Conservation (phyloP, 2,329 filamentous ascomycete species). For the Cercospora sp. region DNA sequence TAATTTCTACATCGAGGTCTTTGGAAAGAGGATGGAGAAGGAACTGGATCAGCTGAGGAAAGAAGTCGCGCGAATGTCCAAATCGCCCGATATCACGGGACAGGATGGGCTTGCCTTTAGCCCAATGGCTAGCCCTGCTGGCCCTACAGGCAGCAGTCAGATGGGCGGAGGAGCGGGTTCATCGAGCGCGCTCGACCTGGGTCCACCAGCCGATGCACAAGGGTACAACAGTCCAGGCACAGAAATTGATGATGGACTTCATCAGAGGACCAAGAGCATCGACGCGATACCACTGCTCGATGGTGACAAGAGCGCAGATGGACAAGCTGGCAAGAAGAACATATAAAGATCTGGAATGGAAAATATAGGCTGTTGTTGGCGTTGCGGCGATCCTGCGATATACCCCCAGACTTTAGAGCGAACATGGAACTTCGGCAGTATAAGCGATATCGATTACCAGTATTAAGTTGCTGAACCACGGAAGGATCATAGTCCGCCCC, state of each 20-base stretch:
- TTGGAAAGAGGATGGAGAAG: constrained; percentile 94
- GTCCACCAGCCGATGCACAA: constrained; percentile 30
- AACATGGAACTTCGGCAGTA: constrained; percentile 3
- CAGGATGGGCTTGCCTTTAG: constrained; percentile 27
- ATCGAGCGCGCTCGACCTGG: constrained; percentile 36
- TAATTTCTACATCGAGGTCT: constrained; percentile 97
- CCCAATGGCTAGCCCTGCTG: constrained; percentile 33
- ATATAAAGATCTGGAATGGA: background rate
- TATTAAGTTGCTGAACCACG: background rate
- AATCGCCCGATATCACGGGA: constrained; percentile 35
- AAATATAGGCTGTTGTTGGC: background rate
- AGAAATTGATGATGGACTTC: constrained; percentile 9
- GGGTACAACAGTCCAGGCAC: constrained; percentile 11
- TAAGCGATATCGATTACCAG: background rate
- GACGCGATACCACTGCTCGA: constrained; percentile 12
- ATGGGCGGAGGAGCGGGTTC: constrained; percentile 17
- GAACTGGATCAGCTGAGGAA: constrained; percentile 86
- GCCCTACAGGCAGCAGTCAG: constrained; percentile 23
- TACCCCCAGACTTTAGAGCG: background rate
- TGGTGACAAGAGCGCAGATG: background rate
- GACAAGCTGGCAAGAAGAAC: constrained; percentile 3
- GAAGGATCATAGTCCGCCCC: background rate
- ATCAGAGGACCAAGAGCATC: constrained; percentile 7
- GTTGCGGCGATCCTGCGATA: constrained; percentile 2
- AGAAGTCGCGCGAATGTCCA: constrained; percentile 61